Conservation (phyloP, 768 basidiomycete genomes). For the Suillus discolor region DNA sequence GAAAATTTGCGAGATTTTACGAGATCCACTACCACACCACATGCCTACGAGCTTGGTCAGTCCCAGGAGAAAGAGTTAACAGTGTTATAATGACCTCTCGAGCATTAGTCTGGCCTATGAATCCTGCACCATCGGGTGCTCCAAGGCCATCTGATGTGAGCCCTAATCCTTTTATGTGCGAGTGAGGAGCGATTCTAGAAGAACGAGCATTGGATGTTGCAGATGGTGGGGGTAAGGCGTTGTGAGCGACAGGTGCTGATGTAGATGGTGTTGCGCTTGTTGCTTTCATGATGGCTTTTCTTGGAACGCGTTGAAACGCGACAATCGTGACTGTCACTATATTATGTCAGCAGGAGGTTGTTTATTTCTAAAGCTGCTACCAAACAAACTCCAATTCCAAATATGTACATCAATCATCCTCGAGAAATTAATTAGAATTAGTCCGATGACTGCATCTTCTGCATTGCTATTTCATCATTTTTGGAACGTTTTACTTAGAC, state of each 20-base stretch:
- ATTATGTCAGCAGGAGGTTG: slow-evolving; percentile 16
- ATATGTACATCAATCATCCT: neutral
- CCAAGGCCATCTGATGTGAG: slow-evolving; percentile 84
- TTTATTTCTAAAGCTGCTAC: slow-evolving; percentile 12
- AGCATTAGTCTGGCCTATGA: slow-evolving; percentile 88
- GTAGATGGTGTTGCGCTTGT: slow-evolving; percentile 48
- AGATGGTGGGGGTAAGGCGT: slow-evolving; percentile 71
- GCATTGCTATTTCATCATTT: neutral
- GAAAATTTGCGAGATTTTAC: slow-evolving; percentile 93
- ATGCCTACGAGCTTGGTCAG: slow-evolving; percentile 57
- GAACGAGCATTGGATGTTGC: slow-evolving; percentile 62
- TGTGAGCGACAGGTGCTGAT: slow-evolving; percentile 65
- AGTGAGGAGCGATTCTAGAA: slow-evolving; percentile 87
- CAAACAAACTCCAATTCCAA: slow-evolving; percentile 3
- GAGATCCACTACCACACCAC: slow-evolving; percentile 87
- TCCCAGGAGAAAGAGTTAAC: neutral
- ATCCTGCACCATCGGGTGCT: slow-evolving; percentile 72
- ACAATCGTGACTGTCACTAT: slow-evolving; percentile 7
- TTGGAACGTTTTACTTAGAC: neutral
- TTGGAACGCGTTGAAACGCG: slow-evolving; percentile 1
- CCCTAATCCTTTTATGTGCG: slow-evolving; percentile 96
- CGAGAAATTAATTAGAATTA: neutral
- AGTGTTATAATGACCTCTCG: slow-evolving; percentile 65
- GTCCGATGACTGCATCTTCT: neutral
- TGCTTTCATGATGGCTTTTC: slow-evolving; percentile 33